A percentile compares a stretch with the other conserved stretches of the same genome.
phyloP scores from a whole-genome alignment of 352 stramenopile species.

The Phytophthora sp. region DNA sequence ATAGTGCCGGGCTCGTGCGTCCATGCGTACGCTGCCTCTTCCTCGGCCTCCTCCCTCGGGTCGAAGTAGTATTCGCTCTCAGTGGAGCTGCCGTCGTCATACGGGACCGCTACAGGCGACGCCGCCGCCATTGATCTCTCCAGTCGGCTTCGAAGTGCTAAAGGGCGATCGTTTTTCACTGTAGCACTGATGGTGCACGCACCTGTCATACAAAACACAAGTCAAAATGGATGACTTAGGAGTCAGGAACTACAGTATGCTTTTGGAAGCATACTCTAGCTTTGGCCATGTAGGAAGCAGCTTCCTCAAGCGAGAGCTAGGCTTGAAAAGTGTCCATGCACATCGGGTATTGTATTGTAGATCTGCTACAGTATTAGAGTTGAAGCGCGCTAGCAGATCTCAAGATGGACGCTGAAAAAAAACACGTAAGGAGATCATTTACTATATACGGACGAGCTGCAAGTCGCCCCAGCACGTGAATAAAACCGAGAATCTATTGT shows the following conservation, averaged over 20 bases:
- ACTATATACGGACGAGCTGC: neutral
- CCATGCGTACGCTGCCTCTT: neutral
- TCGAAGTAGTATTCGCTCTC: slow-evolving; percentile 43
- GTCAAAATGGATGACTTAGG: neutral
- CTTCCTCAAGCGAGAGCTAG: no score
- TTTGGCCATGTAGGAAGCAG: no score
- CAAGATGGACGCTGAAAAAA: neutral
- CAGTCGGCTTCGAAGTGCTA: no score
- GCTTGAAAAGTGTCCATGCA: no score
- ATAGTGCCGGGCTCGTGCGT: neutral
- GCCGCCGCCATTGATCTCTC: slow-evolving; percentile 1
- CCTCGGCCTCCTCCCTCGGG: slow-evolving; percentile 5
- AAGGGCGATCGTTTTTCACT: no score
- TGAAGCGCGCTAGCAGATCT: neutral
- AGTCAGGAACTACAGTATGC: neutral
- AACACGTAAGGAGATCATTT: neutral
- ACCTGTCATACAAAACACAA: neutral
- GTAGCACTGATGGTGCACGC: neutral
- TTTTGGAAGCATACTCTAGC: no score
- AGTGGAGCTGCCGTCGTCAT: slow-evolving; percentile 42
- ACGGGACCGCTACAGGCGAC: neutral
- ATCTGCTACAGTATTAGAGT: neutral
- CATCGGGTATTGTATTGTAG: neutral
- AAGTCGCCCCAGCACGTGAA: neutral
- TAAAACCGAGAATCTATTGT: slow-evolving; percentile 2